Evolutionary conservation across 2,329 filamentous ascomycete genomes (phyloP).

Genomic region (Pestalotiopsis sp.): DNA sequence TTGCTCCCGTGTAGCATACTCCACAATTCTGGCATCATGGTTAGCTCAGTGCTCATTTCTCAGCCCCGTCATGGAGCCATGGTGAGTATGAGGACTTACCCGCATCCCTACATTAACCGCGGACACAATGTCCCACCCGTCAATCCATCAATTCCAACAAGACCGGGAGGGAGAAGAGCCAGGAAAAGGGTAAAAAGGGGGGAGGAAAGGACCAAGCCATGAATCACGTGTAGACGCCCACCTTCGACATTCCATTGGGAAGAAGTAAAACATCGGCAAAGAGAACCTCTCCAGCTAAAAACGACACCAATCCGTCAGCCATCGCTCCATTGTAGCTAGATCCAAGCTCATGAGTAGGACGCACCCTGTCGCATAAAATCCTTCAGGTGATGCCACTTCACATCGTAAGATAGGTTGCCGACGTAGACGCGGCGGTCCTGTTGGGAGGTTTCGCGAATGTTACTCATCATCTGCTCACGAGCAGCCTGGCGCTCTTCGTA

Average conservation of each 20-base stretch:
- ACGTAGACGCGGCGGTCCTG: slow-evolving; percentile 99
- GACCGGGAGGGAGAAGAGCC: slow-evolving; percentile 58
- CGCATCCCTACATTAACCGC: slow-evolving; percentile 97
- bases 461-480: slow-evolving; percentile 96
- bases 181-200: slow-evolving; percentile 45
- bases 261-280: slow-evolving; percentile 99
- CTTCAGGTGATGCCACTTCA: slow-evolving; percentile 99
- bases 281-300: slow-evolving; percentile 93
- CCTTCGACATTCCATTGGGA: slow-evolving; percentile 99
- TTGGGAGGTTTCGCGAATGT: slow-evolving; percentile 90
- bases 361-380: slow-evolving; percentile 99
- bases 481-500: slow-evolving; percentile 82
- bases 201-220: slow-evolving; percentile 74
- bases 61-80: background rate
- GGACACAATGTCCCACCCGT: slow-evolving; percentile 92
- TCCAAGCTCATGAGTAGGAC: slow-evolving; percentile 35
- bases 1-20: slow-evolving; percentile 99
- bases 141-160: slow-evolving; percentile 97
- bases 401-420: slow-evolving; percentile 98
- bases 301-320: slow-evolving; percentile 40
- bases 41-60: slow-evolving; percentile 12
- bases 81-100: slow-evolving; percentile 64
- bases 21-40: slow-evolving; percentile 79
- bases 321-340: slow-evolving; percentile 26
- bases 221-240: slow-evolving; percentile 92